phyloP scores from a whole-genome alignment of 208 protist species.

The Leishmania turanica region DNA sequence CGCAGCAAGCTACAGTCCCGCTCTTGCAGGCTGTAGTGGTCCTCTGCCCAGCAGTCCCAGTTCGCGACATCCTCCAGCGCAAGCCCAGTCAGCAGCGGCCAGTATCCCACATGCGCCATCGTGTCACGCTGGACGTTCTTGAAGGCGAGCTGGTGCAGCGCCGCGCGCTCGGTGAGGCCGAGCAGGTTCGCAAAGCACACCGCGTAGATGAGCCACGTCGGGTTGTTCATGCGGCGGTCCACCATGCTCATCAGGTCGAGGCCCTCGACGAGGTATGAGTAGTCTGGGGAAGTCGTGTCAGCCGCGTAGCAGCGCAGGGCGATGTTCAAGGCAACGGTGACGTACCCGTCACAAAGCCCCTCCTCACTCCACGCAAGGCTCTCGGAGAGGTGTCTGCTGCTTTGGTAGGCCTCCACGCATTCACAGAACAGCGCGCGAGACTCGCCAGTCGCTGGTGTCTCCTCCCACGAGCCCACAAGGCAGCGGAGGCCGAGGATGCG shows the following conservation, averaged over 20 bases:
- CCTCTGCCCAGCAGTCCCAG: constrained; percentile 59
- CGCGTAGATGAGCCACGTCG: constrained; percentile 76
- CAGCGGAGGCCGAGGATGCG: constrained; percentile 77
- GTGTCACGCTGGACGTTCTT: constrained; percentile 88
- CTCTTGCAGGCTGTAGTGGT: constrained; percentile 57
- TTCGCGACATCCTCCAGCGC: constrained; percentile 55
- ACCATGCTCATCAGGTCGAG: constrained; percentile 56
- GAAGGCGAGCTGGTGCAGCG: constrained; percentile 77
- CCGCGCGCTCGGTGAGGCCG: constrained; percentile 61
- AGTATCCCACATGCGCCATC: constrained; percentile 90
- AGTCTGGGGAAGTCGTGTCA: constrained; percentile 19
- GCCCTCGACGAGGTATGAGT: constrained; percentile 45
- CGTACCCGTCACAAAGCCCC: constrained; percentile 83
- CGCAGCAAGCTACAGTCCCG: constrained; percentile 78
- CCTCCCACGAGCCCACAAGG: constrained; percentile 68
- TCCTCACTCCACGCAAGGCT: constrained; percentile 83
- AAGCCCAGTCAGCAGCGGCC: constrained; percentile 63
- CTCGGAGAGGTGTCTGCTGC: constrained; percentile 51
- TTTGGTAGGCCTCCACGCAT: constrained; percentile 52
- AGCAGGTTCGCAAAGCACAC: constrained; percentile 72
- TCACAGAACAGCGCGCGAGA: constrained; percentile 47
- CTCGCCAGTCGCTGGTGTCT: constrained; percentile 29
- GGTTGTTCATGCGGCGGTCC: constrained; percentile 79
- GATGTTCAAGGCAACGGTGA: constrained; percentile 73
- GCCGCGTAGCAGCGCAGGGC: constrained; percentile 63